Evolutionary conservation across 495 filamentous ascomycete genomes (phyloP).

Genomic region (Cercophora sp.): DNA sequence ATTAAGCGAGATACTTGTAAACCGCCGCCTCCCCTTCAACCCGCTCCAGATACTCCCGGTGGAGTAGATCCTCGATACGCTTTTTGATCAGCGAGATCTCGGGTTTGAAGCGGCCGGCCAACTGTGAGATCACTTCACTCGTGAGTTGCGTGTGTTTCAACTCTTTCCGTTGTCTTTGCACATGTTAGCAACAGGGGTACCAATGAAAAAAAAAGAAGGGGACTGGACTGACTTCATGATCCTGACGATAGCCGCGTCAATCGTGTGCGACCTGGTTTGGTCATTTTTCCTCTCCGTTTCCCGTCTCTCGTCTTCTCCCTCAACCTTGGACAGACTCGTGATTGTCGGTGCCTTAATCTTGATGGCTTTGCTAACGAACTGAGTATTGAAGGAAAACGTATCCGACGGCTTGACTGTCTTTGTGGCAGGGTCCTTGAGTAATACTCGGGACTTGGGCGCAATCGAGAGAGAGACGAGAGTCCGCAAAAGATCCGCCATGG

Average conservation of each 20-base stretch:
- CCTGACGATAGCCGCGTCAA: conserved; percentile 87
- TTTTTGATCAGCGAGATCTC: conserved; percentile 90
- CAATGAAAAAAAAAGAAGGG: conserved; percentile 2
- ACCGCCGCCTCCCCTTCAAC: conserved; percentile 65
- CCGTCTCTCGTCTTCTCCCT: conserved; percentile 75
- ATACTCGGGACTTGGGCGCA: conserved; percentile 75
- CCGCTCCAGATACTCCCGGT: conserved; percentile 90
- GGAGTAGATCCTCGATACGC: conserved; percentile 88
- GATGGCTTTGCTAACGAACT: conserved; percentile 75
- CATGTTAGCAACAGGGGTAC: conserved; percentile 7
- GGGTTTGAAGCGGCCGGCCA: conserved; percentile 77
- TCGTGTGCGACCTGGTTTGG: conserved; percentile 67
- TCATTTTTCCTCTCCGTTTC: conserved; percentile 87
- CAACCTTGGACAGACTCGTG: conserved; percentile 81
- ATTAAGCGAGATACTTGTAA: conserved; percentile 69
- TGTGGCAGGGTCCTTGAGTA: conserved; percentile 78
- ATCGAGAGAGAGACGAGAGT: conserved; percentile 82
- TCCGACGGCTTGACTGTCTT: conserved; percentile 79
- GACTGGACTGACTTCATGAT: conserved; percentile 80
- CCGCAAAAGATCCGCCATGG: conserved; percentile 68
- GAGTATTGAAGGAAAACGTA: conserved; percentile 76
- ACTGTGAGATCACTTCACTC: conserved; percentile 77
- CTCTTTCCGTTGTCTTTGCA: conserved; percentile 79
- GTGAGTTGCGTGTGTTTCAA: conserved; percentile 77
- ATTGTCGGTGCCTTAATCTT: conserved; percentile 69